Evolutionary conservation across 2,329 filamentous ascomycete genomes (phyloP), one percentile per base, ranked within the genome.

Genomic region (Ilyonectria sp.): DNA sequence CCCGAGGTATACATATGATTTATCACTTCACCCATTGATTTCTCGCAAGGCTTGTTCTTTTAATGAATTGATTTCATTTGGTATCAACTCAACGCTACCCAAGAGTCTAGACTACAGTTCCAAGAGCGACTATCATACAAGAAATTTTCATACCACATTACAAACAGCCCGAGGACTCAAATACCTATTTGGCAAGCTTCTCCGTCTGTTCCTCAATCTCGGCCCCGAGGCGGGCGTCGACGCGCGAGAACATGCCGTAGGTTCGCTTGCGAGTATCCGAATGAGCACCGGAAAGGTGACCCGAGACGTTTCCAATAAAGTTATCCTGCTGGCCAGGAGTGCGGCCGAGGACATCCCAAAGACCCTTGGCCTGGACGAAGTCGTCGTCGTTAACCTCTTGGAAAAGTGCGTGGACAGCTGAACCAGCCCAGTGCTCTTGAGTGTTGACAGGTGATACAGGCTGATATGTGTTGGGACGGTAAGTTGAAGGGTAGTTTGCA

Each of bases 191-290:
- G 29, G 69, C 81, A 60, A 78, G 76, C 75, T 82, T 80, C 79
- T 90, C 89, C 1, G 88, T 90, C 59, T 82, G 82, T 68, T 83
- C 80, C 75, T 83, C 81, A 73, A 91, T 87, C 13, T 85, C 82
- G 40, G 76, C 77, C 29, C 89, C 89, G 3, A 91, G 82, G 17
- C 83, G 83, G 10, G 79, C 68, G 70, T 90, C 85, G n/a, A 91
- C 87, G 50, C 82, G 83, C 46, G 77, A 76, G 78, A 91, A 92
- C 87, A 91, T 90, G 58, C 82, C 86, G 74, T 90, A 91, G 17
- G 88, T 89, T 47, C 86, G 83, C 72, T 86, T 82, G 43, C 90
- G 84, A 43, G 89, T 87, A 70, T 86, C 85, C 65, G 83, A 81
- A 71, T 86, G 82, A 2, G 89, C 89, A 57, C 79, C 85, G 50